Evolutionary conservation across 2,329 filamentous ascomycete species (phyloP).

Genomic region (Aspergillus jensenii): DNA sequence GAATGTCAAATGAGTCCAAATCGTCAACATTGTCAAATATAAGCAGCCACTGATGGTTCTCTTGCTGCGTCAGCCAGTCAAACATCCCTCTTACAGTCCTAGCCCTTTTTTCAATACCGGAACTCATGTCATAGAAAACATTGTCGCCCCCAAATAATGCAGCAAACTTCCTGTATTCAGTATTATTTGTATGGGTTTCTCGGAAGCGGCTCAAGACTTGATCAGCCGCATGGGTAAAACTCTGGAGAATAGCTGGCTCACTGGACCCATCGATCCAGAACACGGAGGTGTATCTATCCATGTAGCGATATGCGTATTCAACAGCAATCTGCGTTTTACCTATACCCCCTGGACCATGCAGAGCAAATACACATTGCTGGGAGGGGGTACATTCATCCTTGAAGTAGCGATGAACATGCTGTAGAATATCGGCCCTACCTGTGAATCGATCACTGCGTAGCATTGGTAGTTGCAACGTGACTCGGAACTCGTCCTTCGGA

Average conservation of each 20-base stretch:
- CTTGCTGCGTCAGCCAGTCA: neutral
- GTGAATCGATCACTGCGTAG: neutral
- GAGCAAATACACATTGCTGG: neutral
- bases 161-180: neutral
- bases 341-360: neutral
- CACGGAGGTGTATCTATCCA: neutral
- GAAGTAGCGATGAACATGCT: neutral
- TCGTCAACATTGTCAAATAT: neutral
- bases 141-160: neutral
- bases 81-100: neutral
- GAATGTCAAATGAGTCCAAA: neutral
- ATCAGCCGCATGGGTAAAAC: neutral
- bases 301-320: neutral
- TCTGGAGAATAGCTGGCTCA: neutral
- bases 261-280: neutral
- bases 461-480: neutral
- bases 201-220: neutral
- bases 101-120: neutral
- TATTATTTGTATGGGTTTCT: neutral
- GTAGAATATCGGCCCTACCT: neutral
- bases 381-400: neutral
- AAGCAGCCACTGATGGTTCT: neutral
- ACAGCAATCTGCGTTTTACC: neutral
- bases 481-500: neutral
- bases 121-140: neutral